Conservation (phyloP, 441 rosid species). For the Sinapis alba region DNA sequence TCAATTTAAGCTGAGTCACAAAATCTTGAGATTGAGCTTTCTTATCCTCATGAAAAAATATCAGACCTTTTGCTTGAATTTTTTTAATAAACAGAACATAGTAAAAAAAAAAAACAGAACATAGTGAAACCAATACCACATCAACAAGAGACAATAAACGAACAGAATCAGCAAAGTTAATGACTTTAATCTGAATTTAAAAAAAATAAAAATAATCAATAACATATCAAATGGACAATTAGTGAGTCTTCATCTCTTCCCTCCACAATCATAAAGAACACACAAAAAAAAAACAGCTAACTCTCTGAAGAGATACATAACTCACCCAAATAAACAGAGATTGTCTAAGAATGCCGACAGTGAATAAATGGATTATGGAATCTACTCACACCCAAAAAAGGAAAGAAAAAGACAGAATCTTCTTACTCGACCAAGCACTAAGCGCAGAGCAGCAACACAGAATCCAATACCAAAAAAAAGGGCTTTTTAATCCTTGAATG, state of each 20-base stretch:
- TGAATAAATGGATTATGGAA: conserved; percentile 19
- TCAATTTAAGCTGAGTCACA: neutral
- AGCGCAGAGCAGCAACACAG: conserved; percentile 22
- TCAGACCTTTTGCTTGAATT: neutral
- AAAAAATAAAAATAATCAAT: neutral
- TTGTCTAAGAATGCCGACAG: conserved; percentile 18
- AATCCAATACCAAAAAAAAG: conserved; percentile 34
- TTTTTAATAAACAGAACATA: neutral
- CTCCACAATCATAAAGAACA: neutral
- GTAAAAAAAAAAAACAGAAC: too few species aligned
- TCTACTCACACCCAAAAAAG: neutral
- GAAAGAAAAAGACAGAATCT: conserved; percentile 26
- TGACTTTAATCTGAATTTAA: neutral
- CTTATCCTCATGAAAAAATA: conserved; percentile 1
- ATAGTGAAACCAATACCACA: conserved; percentile 21
- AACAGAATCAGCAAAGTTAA: conserved; percentile 11
- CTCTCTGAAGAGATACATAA: neutral
- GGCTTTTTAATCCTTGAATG: conserved; percentile 12
- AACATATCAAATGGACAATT: neutral
- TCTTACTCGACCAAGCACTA: conserved; percentile 24
- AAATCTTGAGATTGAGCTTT: conserved; percentile 17
- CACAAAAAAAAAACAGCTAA: neutral
- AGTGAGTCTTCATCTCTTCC: neutral
- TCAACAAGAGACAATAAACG: conserved; percentile 4
- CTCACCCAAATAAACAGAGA: too few species aligned